phyloP scores from a whole-genome alignment of 139 green algal species.

The Chlamydomonas incerta region DNA sequence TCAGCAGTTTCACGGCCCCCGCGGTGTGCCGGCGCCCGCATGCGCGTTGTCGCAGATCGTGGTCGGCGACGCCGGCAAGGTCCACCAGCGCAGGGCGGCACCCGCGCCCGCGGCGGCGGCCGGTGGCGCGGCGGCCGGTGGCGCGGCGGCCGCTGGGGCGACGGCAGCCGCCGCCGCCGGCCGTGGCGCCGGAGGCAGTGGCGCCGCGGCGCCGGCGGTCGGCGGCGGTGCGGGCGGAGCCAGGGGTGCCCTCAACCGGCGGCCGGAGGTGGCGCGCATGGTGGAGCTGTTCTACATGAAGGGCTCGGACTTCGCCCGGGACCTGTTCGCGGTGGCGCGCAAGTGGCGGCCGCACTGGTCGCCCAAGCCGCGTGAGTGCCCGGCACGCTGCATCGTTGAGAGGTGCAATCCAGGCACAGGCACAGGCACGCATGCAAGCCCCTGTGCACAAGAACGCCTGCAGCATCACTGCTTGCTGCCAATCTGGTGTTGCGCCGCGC shows the following conservation, averaged over 20 bases:
- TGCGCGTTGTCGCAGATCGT: no score
- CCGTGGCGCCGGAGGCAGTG: neutral
- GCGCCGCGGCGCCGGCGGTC: no score
- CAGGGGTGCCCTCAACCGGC: neutral
- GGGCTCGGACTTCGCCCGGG: conserved; percentile 3
- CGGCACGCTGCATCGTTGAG: no score
- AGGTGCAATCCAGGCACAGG: no score
- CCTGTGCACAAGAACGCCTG: no score
- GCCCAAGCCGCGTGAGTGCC: conserved; percentile 4
- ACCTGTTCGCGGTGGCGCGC: conserved; percentile 6
- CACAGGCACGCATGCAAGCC: no score
- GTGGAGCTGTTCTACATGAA: conserved; percentile 7
- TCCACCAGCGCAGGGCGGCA: no score
- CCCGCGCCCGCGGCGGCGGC: no score
- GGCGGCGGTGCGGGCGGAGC: neutral
- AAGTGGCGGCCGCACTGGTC: conserved; percentile 28
- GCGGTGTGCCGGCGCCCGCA: no score
- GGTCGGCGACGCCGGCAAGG: neutral
- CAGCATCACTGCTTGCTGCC: neutral
- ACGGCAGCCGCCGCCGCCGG: neutral
- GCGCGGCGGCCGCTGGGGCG: neutral
- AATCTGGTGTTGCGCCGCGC: no score
- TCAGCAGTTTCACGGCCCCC: no score
- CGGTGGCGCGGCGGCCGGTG: neutral
- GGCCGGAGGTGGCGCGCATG: neutral